Evolutionary conservation across 2,329 filamentous ascomycete genomes (phyloP).

Genomic region (Colletotrichum sp.): DNA sequence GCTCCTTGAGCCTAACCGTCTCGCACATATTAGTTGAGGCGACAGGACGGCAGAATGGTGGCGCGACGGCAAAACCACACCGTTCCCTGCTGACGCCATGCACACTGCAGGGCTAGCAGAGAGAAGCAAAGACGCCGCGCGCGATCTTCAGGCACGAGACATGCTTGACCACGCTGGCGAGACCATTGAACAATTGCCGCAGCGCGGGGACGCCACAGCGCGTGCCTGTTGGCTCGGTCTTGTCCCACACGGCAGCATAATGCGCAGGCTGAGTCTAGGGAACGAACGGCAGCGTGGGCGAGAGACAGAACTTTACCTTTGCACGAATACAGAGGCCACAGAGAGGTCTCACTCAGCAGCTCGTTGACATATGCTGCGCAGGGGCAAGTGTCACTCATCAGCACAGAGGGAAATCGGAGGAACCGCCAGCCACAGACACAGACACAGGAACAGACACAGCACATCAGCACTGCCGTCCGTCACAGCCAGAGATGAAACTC

Average conservation of each 20-base stretch:
- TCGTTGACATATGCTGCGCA: not conserved
- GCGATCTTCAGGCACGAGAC: conserved; percentile 11
- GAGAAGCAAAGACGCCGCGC: not conserved
- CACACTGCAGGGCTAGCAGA: not conserved
- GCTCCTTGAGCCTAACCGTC: not conserved
- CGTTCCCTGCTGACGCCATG: not conserved
- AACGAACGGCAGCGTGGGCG: not conserved
- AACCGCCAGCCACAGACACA: not conserved
- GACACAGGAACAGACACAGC: not conserved
- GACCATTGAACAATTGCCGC: not conserved
- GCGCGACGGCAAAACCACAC: not conserved
- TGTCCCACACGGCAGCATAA: not conserved
- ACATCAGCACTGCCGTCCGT: not conserved
- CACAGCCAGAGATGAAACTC: not conserved
- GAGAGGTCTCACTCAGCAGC: not conserved
- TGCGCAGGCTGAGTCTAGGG: not conserved
- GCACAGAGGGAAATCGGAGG: not conserved
- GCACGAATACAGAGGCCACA: not conserved
- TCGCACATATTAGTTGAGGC: not conserved
- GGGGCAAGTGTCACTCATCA: not conserved
- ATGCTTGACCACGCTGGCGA: not conserved
- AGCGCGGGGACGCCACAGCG: not conserved
- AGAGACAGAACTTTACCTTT: not conserved
- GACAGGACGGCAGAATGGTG: not conserved
- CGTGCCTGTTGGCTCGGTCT: not conserved